phyloP scores from a whole-genome alignment of 371 early-diverging fungal genomes.

The Batkoa obscura region DNA sequence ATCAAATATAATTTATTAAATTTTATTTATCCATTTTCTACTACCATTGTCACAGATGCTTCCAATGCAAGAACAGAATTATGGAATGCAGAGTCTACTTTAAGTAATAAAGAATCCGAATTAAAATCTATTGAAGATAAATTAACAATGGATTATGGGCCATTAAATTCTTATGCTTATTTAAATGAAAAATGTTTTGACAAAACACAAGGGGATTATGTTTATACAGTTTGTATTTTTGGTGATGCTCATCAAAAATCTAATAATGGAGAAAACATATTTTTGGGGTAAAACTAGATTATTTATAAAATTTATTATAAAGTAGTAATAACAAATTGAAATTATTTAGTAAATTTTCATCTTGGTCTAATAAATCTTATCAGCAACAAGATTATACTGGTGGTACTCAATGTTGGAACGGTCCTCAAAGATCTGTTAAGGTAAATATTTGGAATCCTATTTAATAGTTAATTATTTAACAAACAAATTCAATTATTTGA shows the following conservation, averaged over 20 bases:
- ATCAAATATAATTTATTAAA: neutral
- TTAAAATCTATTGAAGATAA: slow-evolving; percentile 14
- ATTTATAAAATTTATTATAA: neutral
- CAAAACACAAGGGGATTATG: slow-evolving; percentile 53
- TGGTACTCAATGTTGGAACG: slow-evolving; percentile 85
- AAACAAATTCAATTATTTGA: neutral
- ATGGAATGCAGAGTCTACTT: slow-evolving; percentile 12
- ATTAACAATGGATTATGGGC: slow-evolving; percentile 35
- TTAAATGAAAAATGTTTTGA: slow-evolving; percentile 46
- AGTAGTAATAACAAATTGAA: no score
- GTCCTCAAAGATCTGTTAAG: slow-evolving; percentile 54
- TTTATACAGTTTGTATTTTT: slow-evolving; percentile 65
- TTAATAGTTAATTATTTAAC: no score
- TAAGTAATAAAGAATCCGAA: slow-evolving; percentile 14
- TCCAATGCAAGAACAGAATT: slow-evolving; percentile 10
- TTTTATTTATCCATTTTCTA: no score
- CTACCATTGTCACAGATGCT: slow-evolving; percentile 2
- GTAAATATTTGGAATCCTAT: slow-evolving; percentile 9
- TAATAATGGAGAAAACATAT: slow-evolving; percentile 24
- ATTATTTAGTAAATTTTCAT: no score
- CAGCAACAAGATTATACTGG: slow-evolving; percentile 31
- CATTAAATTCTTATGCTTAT: slow-evolving; percentile 30
- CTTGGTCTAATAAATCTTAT: no score
- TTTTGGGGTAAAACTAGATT: slow-evolving; percentile 38
- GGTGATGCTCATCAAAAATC: slow-evolving; percentile 53